A percentile compares a stretch with the other conserved stretches of the same genome.
These are phyloP conservation scores for Talaromyces trachyspermus DNA, from an alignment of 495 filamentous ascomycete genomes.

Conservation along the genomic window DNA sequence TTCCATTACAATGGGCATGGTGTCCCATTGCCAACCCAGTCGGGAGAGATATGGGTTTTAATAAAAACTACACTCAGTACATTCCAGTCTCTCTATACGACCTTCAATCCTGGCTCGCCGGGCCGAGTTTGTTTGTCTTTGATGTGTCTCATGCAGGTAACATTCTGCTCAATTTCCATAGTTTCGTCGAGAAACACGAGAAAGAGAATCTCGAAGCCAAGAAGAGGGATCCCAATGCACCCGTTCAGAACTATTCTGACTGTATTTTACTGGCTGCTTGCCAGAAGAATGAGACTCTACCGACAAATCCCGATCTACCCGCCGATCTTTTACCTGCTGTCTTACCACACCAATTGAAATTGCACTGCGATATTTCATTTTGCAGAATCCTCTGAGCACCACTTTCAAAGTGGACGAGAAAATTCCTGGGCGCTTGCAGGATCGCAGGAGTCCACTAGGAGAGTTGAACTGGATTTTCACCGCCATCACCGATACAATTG, in stretches of 20 bases:
- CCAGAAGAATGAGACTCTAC: slow-evolving; percentile 78
- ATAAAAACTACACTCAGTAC: slow-evolving; percentile 97
- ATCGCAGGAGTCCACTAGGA: slow-evolving; percentile 89
- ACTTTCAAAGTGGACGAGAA: slow-evolving; percentile 69
- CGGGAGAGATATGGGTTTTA: slow-evolving; percentile 98
- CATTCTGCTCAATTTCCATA: slow-evolving; percentile 89
- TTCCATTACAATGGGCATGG: slow-evolving; percentile 99
- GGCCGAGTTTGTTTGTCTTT: slow-evolving; percentile 93
- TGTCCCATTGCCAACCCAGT: slow-evolving; percentile 91
- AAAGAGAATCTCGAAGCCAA: slow-evolving; percentile 68
- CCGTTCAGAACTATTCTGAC: slow-evolving; percentile 60
- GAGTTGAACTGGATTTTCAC: slow-evolving; percentile 99
- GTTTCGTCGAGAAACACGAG: slow-evolving; percentile 90
- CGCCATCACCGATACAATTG: slow-evolving; percentile 97
- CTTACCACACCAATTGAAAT: slow-evolving; percentile 96
- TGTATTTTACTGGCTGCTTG: slow-evolving; percentile 94
- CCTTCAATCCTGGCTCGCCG: slow-evolving; percentile 90
- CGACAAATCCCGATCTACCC: slow-evolving; percentile 91
- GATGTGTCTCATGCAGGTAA: slow-evolving; percentile 95
- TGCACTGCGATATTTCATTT: slow-evolving; percentile 85
- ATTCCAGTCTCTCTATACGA: slow-evolving; percentile 96
- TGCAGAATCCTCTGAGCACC: slow-evolving; percentile 81
- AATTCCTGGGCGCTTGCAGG: slow-evolving; percentile 73
- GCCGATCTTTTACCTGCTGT: slow-evolving; percentile 96
- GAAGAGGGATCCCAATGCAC: slow-evolving; percentile 64